Base-by-base conservation (phyloP, 2,329 filamentous ascomycete genomes). In the Colletotrichum chrysophilum region DNA sequence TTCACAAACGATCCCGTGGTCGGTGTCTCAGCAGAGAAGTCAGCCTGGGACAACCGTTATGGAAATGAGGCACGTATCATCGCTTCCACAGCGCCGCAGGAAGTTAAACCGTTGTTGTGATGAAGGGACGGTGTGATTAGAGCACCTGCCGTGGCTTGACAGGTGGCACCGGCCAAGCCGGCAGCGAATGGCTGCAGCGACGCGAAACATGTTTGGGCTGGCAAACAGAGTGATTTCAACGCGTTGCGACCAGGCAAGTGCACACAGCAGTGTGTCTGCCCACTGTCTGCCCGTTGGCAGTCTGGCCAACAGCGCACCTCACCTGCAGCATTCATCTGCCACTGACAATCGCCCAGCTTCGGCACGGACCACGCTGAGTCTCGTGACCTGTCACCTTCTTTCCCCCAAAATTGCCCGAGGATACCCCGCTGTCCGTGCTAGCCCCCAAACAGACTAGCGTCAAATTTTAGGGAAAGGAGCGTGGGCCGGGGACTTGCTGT, bases 391-490 rank as follows among this genome's bases (percentile, higher is more conserved):
- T 70, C 67, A 68, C n/a, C 28, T 43, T 66, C 64, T 60, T 34
- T 26, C 55, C 55, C 56, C 65, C 66, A 75, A 75, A 32, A 71
- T 70, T 74, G 66, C 66, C 74, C 74, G 74, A 76, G 43, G 64
- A 75, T 73, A 26, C 70, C 73, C 74, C 74, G 64, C 52, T 71
- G 18, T 21, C 21, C 10, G 34, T 14, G 30, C 66, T 18, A 65
- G 48, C 48, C 74, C 66, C 4, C 10, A 16, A 55, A 1, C 0
- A 21, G 71, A 7, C 52, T 76, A 74, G 74, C n/a, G 66, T 18
- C n/a, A 62, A 71, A 55, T 30, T 76, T 74, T 60, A 71, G 36
- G 74, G 55, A 75, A 76, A 75, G 74, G 71, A 76, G 71, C 71
- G 71, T 77, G 71, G 75, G 60, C 66, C 71, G 69, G 66, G 64